These are phyloP conservation scores for Colletotrichum higginsianum DNA, from an alignment of 2,329 filamentous ascomycete genomes.

Conservation along the genomic window DNA sequence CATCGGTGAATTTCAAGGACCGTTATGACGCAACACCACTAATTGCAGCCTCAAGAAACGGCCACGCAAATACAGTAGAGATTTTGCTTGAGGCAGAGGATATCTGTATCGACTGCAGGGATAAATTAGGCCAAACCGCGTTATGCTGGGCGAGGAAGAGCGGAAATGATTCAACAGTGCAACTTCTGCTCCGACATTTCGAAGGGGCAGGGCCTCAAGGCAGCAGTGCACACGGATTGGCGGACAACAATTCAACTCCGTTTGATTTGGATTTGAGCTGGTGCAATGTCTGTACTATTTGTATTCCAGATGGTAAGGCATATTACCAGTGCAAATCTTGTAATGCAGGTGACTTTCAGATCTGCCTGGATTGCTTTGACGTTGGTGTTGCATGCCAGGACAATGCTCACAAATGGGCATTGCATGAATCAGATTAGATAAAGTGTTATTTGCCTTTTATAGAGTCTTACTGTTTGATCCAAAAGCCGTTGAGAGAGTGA, in stretches of 20 bases:
- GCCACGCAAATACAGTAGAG: neutral
- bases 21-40: neutral
- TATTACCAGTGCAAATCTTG: neutral
- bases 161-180: neutral
- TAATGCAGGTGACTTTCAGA: neutral
- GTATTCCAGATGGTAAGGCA: neutral
- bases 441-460: too few species aligned
- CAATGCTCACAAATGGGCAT: neutral
- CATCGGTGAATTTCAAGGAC: neutral
- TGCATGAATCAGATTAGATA: neutral
- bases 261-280: neutral
- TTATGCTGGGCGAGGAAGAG: neutral
- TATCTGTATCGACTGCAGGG: neutral
- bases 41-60: neutral
- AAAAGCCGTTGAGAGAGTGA: too few species aligned
- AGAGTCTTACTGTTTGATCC: too few species aligned
- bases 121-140: neutral
- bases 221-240: neutral
- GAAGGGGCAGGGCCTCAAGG: neutral
- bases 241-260: neutral
- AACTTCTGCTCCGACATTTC: neutral
- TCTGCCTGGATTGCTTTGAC: neutral
- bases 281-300: neutral
- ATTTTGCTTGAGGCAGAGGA: neutral
- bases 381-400: neutral